Evolutionary conservation across 2,329 filamentous ascomycete genomes (phyloP).

Genomic region (Botrytis pseudocinerea): DNA sequence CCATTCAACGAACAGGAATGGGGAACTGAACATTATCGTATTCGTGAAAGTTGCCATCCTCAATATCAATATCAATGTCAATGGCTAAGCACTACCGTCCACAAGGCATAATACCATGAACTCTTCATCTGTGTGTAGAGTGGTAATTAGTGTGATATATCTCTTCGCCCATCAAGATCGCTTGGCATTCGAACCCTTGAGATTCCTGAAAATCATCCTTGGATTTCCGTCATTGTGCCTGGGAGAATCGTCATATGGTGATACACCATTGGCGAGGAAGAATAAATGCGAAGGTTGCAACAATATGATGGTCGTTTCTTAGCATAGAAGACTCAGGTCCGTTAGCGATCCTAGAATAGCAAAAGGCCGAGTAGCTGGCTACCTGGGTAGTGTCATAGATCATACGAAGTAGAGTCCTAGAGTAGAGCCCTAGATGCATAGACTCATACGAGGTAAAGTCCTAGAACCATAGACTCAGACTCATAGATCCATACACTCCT

Average conservation of each 20-base stretch:
- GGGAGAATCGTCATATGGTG: neutral
- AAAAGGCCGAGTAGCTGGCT: neutral
- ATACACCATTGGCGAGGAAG: neutral
- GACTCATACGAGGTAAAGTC: neutral
- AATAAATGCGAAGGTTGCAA: neutral
- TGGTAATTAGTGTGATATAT: neutral
- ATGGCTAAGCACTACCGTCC: neutral
- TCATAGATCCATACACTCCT: neutral
- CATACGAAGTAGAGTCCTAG: neutral
- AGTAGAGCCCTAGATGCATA: neutral
- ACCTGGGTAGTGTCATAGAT: neutral
- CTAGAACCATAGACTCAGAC: neutral
- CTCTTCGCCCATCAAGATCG: neutral
- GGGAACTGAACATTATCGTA: neutral
- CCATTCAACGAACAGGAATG: neutral
- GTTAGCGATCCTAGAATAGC: neutral
- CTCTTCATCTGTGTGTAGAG: neutral
- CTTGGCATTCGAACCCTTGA: neutral
- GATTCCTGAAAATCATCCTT: neutral
- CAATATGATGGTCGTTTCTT: neutral
- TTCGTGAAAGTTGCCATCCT: neutral
- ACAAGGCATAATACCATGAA: neutral
- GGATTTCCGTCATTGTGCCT: slow-evolving; percentile 18
- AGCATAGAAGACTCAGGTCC: neutral
- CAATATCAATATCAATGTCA: neutral